Evolutionary conservation across 2,329 filamentous ascomycete genomes (phyloP).

Genomic region (Beauveria sp.): DNA sequence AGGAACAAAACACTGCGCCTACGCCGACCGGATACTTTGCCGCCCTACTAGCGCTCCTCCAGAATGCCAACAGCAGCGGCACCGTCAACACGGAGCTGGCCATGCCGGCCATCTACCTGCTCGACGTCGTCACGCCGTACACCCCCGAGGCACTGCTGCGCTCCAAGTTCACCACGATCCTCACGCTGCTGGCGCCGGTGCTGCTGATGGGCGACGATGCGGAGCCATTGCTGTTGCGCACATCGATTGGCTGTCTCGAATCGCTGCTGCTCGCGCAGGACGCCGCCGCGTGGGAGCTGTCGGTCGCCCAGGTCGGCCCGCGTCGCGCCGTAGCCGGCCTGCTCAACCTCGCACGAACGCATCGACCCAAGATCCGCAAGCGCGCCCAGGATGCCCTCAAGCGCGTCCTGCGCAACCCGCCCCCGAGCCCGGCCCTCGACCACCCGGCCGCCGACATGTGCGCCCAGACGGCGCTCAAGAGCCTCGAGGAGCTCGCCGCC

Average conservation of each 20-base stretch:
- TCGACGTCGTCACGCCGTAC: slow-evolving; percentile 83
- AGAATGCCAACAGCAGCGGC: slow-evolving; percentile 62
- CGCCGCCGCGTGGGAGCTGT: slow-evolving; percentile 76
- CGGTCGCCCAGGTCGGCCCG: slow-evolving; percentile 75
- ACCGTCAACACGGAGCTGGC: slow-evolving; percentile 75
- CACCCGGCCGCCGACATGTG: slow-evolving; percentile 96
- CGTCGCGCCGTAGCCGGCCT: slow-evolving; percentile 81
- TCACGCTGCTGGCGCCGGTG: slow-evolving; percentile 76
- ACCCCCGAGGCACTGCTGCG: slow-evolving; percentile 81
- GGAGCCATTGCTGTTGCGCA: slow-evolving; percentile 77
- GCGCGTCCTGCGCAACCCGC: slow-evolving; percentile 74
- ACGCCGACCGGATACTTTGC: slow-evolving; percentile 92
- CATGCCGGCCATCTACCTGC: slow-evolving; percentile 84
- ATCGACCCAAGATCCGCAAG: slow-evolving; percentile 88
- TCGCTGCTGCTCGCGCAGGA: slow-evolving; percentile 88
- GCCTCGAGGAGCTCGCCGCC: slow-evolving; percentile 64
- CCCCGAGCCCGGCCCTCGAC: slow-evolving; percentile 84
- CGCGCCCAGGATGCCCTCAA: slow-evolving; percentile 83
- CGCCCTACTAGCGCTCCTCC: slow-evolving; percentile 81
- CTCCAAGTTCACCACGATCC: slow-evolving; percentile 90
- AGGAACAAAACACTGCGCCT: slow-evolving; percentile 74
- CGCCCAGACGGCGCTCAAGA: slow-evolving; percentile 80
- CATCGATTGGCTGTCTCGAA: slow-evolving; percentile 89
- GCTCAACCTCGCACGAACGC: slow-evolving; percentile 76
- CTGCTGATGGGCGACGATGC: slow-evolving; percentile 70